Evolutionary conservation across 495 filamentous ascomycete species (phyloP), one percentile per base, ranked within the genome.

Genomic region (Xanthoparmelia taractica): DNA sequence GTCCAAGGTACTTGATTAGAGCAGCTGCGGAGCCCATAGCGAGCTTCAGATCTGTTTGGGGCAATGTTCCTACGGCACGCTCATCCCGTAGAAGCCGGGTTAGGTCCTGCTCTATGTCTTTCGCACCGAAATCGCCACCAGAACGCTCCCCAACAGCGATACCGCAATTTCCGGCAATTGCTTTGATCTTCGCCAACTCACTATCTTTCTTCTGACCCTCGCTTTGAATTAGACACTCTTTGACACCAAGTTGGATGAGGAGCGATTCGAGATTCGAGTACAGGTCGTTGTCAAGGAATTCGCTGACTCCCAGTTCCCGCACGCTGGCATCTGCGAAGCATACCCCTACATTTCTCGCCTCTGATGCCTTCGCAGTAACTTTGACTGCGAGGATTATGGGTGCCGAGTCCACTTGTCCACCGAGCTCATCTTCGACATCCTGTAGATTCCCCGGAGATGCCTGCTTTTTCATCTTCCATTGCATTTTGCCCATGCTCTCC

Each of bases 321-420:
- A 96, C 92, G 69, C 90, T 97, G 13, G 94, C 94, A 82, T 99
- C 94, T 11, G 95, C 94, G 76, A 99, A 99, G 75, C 94, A 97
- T 31, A 97, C 92, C 17, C 94, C 94, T 4, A 98, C 90, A 62
- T 82, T 88, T 56, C 95, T 79, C 3, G 88, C 90, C 73, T 96
- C 92, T 0, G 85, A 82, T 4, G 91, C 92, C 70, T 88, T 92
- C 4, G 90, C 86, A 0, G 88, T 87, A 41, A 97, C 87, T 76
- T 96, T 97, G 69, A 98, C 91, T 5, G 94, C 89, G 8, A 98
- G 75, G 45, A 98, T 96, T 61, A 97, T 92, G 29, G 94, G 94
- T 4, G 94, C 90, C 3, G 88, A 85, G 50, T 96, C 93, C 67
- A 92, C 83, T 60, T 92, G 85, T 13, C 87, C 87, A 10, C 93